Percentiles rank a stretch among this genome's conserved stretches.
These are phyloP conservation scores for Cucumis hystrix DNA, from an alignment of 306 rosid genomes.

Conservation along the genomic window DNA sequence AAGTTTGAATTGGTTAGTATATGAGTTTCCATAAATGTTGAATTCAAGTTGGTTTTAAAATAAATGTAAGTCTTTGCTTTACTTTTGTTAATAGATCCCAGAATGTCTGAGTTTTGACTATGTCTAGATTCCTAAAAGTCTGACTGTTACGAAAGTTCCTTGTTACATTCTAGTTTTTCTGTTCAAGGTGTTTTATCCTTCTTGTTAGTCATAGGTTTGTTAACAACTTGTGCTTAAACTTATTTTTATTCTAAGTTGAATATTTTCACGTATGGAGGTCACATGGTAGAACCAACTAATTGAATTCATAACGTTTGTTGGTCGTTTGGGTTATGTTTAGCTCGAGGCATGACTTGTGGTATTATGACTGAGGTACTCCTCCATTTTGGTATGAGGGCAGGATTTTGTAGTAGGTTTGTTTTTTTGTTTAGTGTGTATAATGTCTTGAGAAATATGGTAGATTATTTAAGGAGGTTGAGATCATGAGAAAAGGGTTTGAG, in stretches of 20 bases:
- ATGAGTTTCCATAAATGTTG: too few relatives aligned
- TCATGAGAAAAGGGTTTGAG: not conserved
- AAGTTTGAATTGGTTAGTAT: too few relatives aligned
- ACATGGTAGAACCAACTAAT: not conserved
- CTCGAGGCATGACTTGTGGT: not conserved
- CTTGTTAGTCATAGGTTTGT: not conserved
- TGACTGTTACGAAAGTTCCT: too few relatives aligned
- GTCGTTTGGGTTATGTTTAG: not conserved
- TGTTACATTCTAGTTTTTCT: not conserved
- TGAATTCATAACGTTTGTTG: not conserved
- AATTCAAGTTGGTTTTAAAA: too few relatives aligned
- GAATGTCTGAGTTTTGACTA: too few relatives aligned
- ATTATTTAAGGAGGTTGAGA: not conserved
- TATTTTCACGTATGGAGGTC: not conserved
- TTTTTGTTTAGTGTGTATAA: not conserved
- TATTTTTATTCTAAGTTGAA: not conserved
- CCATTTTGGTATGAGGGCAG: not conserved
- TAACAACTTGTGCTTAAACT: not conserved
- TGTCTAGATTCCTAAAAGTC: too few relatives aligned
- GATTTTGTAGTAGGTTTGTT: not conserved
- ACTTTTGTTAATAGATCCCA: too few relatives aligned
- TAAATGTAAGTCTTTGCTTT: too few relatives aligned
- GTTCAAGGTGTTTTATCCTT: not conserved
- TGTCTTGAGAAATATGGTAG: not conserved
- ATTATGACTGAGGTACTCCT: not conserved